Base-by-base conservation (phyloP, 495 filamentous ascomycete genomes). In the Penicillium fimorum region DNA sequence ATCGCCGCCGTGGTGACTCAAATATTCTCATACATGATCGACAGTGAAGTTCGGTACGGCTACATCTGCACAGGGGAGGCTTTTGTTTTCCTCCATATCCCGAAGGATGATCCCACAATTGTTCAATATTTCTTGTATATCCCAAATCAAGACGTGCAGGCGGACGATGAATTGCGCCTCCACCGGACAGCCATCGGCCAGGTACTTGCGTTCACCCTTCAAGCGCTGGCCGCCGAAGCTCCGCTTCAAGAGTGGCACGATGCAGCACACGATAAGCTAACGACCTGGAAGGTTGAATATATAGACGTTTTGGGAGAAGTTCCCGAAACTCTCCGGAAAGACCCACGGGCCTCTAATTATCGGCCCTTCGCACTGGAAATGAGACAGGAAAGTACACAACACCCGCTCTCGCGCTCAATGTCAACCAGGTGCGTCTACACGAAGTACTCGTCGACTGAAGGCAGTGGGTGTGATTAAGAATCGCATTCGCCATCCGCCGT, bases 21-120 rank as follows among this genome's bases (percentile, higher is more conserved):
- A 56, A 68, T 74, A 46, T 81, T 78, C 70, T 75, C 65, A 37
- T 79, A 79, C 56, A 81, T 82, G 72, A 66, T 78, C 25, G 58
- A 67, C 47, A 70, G 63, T 49, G 65, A 70, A 25, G 60, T 77
- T 50, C 66, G 67, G 60, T 74, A 77, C 54, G 72, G 78, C 12
- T 79, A 76, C 51, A 67, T 81, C 41, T 70, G 60, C 45, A 81
- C 75, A 5, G 76, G 73, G 25, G 67, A 80, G 65, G 68, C 70
- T 44, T 74, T 77, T 57, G 60, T 81, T 56, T 81, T 81, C 51
- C 69, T 82, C 9, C 48, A 70, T 59, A 76, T 83, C 40, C 68
- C 71, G 25, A 61, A 70, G 47, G 65, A 81, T 47, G 35, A 61
- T n/a, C n/a, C n/a, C n/a, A n/a, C n/a, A n/a, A n/a, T n/a, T n/a